Evolutionary conservation across 768 basidiomycete genomes (phyloP).

Genomic region (Xerocomellus intermedius): DNA sequence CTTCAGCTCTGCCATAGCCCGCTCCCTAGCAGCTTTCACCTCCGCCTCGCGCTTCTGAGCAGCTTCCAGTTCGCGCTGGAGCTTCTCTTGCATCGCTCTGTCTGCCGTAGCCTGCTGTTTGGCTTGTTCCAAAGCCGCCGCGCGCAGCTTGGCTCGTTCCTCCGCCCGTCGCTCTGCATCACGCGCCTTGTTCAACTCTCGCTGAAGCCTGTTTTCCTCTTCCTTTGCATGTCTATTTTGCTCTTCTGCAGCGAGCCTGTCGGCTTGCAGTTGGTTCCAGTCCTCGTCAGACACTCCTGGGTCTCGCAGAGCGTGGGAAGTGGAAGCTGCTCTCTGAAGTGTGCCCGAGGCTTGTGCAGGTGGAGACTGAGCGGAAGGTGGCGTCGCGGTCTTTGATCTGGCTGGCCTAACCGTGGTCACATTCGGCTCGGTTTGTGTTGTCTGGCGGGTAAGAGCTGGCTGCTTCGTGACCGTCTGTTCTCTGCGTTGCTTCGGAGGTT

Average conservation of each 20-base stretch:
- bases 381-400: not conserved
- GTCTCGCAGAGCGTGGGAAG: constrained; percentile 37
- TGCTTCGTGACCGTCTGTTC: not conserved
- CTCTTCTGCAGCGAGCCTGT: constrained; percentile 28
- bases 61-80: constrained; percentile 26
- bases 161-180: constrained; percentile 24
- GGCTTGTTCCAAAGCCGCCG: constrained; percentile 19
- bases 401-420: not conserved
- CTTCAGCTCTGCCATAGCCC: constrained; percentile 27
- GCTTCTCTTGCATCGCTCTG: constrained; percentile 19
- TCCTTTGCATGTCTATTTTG: constrained; percentile 15
- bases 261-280: constrained; percentile 51
- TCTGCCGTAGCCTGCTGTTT: constrained; percentile 20
- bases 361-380: not conserved
- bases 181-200: constrained; percentile 16
- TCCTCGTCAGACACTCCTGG: constrained; percentile 49
- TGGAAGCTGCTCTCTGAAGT: not conserved
- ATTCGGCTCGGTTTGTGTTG: not conserved
- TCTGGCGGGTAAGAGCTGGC: constrained; percentile 1
- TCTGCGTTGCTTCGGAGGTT: not conserved
- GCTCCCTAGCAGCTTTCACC: constrained; percentile 23
- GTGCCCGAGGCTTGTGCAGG: not conserved
- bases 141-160: constrained; percentile 20
- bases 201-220: constrained; percentile 15
- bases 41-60: constrained; percentile 23